Percentiles rank a stretch among this genome's conserved stretches.
phyloP scores from a whole-genome alignment of 495 filamentous ascomycete species.

The Rusavskia elegans region DNA sequence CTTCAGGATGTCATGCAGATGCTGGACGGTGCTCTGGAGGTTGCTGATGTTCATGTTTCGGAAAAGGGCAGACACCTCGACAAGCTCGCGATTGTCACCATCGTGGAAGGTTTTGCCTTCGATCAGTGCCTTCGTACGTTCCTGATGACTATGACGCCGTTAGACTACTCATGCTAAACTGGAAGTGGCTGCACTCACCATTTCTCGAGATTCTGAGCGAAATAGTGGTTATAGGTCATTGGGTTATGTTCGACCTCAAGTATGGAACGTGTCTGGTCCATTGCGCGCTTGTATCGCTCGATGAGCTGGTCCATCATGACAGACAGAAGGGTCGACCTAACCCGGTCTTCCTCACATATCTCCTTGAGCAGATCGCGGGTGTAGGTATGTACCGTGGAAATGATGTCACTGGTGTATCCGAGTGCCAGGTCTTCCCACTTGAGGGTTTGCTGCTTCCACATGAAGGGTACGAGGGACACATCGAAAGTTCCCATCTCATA shows the following conservation, averaged over 20 bases:
- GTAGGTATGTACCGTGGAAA: slow-evolving; percentile 31
- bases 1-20: slow-evolving; percentile 41
- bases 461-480: slow-evolving; percentile 21
- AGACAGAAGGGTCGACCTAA: slow-evolving; percentile 22
- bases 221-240: slow-evolving; percentile 36
- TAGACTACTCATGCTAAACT: not conserved
- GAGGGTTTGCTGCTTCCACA: slow-evolving; percentile 36
- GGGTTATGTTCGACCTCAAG: slow-evolving; percentile 32
- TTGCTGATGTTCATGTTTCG: slow-evolving; percentile 17
- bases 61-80: slow-evolving; percentile 12
- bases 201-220: slow-evolving; percentile 33
- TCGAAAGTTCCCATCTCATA: slow-evolving; percentile 28
- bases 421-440: slow-evolving; percentile 35
- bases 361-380: slow-evolving; percentile 21
- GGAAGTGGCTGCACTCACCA: slow-evolving; percentile 8
- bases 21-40: slow-evolving; percentile 24
- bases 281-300: slow-evolving; percentile 25
- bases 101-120: not conserved
- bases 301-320: slow-evolving; percentile 27
- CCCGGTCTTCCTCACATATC: slow-evolving; percentile 23
- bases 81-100: slow-evolving; percentile 7
- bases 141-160: slow-evolving; percentile 5
- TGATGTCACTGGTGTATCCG: slow-evolving; percentile 29
- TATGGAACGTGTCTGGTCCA: slow-evolving; percentile 29
- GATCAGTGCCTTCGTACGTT: slow-evolving; percentile 12